Conservation (phyloP, 768 basidiomycete species). For the Boletus huronensis region DNA sequence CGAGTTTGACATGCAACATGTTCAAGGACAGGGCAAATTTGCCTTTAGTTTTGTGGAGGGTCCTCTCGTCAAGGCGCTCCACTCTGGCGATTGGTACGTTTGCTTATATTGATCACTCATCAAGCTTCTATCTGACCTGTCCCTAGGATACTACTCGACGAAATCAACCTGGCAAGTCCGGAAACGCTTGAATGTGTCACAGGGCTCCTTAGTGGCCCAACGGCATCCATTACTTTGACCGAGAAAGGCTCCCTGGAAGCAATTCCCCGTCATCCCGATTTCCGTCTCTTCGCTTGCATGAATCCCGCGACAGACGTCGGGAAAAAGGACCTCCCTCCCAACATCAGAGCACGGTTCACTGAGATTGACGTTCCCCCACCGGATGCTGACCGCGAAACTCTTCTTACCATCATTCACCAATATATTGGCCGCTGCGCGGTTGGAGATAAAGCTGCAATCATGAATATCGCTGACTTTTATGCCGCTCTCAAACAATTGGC, state of each 20-base stretch:
- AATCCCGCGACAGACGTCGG: constrained; percentile 99
- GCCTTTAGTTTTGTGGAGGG: constrained; percentile 96
- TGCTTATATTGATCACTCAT: background rate
- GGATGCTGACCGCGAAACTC: constrained; percentile 86
- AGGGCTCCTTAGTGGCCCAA: constrained; percentile 79
- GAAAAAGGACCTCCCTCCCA: constrained; percentile 93
- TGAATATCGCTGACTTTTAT: constrained; percentile 93
- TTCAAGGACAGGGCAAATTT: constrained; percentile 84
- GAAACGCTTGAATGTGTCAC: constrained; percentile 94
- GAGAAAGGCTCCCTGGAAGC: constrained; percentile 91
- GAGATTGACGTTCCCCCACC: constrained; percentile 95
- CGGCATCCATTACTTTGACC: constrained; percentile 86
- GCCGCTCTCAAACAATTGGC: constrained; percentile 72
- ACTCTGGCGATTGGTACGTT: constrained; percentile 85
- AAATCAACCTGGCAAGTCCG: constrained; percentile 90
- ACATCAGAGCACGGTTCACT: constrained; percentile 88
- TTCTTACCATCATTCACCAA: constrained; percentile 80
- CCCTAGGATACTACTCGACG: constrained; percentile 87
- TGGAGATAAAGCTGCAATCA: constrained; percentile 81
- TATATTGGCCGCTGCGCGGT: constrained; percentile 84
- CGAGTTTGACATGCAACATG: constrained; percentile 85
- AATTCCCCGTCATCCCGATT: constrained; percentile 88
- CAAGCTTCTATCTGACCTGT: background rate
- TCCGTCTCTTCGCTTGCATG: constrained; percentile 98
- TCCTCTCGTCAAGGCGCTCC: constrained; percentile 86